phyloP scores from a whole-genome alignment of 208 protist genomes.

The Wallacemonas rigidus region DNA sequence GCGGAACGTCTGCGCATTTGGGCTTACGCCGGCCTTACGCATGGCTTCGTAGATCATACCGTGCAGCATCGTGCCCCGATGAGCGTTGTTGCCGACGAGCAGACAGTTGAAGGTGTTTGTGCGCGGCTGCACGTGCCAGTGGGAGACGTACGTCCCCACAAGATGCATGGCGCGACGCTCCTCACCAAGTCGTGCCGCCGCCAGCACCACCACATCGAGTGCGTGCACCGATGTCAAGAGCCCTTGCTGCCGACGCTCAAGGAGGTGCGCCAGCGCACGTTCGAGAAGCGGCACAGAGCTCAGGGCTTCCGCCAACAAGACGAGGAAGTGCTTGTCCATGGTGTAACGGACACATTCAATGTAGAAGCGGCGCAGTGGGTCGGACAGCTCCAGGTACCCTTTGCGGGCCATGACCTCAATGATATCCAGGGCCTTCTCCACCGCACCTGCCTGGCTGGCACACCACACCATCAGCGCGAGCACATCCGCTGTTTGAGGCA shows the following conservation, averaged over 20 bases:
- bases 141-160: constrained; percentile 52
- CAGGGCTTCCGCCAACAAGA: constrained; percentile 61
- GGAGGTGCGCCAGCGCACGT: constrained; percentile 57
- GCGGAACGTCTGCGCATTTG: constrained; percentile 76
- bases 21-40: constrained; percentile 53
- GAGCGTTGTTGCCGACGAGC: constrained; percentile 42
- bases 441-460: constrained; percentile 56
- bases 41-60: constrained; percentile 65
- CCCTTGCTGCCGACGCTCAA: constrained; percentile 30
- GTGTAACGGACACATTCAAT: constrained; percentile 72
- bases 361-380: constrained; percentile 61
- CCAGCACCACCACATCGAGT: constrained; percentile 78
- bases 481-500: constrained; percentile 75
- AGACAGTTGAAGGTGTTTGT: constrained; percentile 80
- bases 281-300: constrained; percentile 39
- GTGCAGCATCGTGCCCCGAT: constrained; percentile 61
- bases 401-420: constrained; percentile 79
- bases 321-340: constrained; percentile 84
- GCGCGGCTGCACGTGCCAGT: constrained; percentile 62
- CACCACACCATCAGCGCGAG: constrained; percentile 79
- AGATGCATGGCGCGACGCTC: constrained; percentile 71
- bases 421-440: constrained; percentile 80
- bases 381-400: constrained; percentile 74
- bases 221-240: constrained; percentile 69
- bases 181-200: constrained; percentile 56